A percentile compares a stretch with the other conserved stretches of the same genome.
These are phyloP conservation scores for Aspergillus egyptiacus DNA, from an alignment of 495 filamentous ascomycete genomes.

Conservation along the genomic window DNA sequence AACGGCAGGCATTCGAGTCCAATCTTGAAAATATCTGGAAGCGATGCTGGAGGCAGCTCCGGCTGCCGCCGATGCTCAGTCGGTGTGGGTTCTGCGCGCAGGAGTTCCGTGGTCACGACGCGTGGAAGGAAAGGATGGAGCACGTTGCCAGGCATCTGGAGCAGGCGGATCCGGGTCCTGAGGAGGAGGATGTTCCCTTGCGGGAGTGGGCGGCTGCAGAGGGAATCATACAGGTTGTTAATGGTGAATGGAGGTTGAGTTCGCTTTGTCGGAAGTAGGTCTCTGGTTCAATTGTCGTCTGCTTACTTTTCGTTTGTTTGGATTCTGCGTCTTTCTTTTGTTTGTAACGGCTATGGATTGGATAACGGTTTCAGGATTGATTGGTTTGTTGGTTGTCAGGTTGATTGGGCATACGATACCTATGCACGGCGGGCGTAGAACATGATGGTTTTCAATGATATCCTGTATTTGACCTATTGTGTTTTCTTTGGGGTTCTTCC, in stretches of 20 bases:
- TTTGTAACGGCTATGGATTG: not conserved
- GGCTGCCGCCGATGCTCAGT: conserved; percentile 55
- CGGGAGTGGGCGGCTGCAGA: conserved; percentile 48
- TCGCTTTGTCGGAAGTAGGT: conserved; percentile 11
- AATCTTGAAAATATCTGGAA: conserved; percentile 45
- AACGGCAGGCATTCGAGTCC: conserved; percentile 35
- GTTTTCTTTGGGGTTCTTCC: too few relatives aligned
- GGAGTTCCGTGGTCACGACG: conserved; percentile 54
- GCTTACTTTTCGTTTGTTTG: not conserved
- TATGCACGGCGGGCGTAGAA: too few relatives aligned
- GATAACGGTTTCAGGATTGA: too few relatives aligned
- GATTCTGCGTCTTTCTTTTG: not conserved
- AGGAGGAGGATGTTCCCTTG: conserved; percentile 41
- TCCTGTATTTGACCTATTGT: too few relatives aligned
- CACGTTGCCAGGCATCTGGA: conserved; percentile 84
- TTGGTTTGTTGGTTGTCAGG: too few relatives aligned
- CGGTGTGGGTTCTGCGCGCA: conserved; percentile 62
- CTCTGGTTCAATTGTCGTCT: not conserved
- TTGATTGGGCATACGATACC: too few relatives aligned
- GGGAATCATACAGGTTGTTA: conserved; percentile 29
- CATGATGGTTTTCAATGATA: too few relatives aligned
- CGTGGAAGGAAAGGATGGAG: conserved; percentile 85
- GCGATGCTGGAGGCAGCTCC: conserved; percentile 54
- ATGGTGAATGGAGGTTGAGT: conserved; percentile 12
- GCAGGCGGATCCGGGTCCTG: conserved; percentile 33